These are phyloP conservation scores for Phoma sp. DNA, from an alignment of 2,329 filamentous ascomycete species.

Conservation along the genomic window DNA sequence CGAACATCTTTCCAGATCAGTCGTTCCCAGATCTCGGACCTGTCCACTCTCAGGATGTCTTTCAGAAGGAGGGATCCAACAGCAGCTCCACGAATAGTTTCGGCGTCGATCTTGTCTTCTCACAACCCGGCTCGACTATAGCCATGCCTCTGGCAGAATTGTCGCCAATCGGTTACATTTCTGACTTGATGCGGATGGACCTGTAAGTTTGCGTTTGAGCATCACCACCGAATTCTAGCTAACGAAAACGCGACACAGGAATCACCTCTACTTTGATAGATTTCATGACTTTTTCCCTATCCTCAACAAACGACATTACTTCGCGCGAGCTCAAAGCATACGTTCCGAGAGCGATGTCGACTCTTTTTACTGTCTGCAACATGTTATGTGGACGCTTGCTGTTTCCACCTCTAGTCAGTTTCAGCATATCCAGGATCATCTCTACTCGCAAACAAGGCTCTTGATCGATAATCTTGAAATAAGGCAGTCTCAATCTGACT, in stretches of 20 bases:
- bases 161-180: neutral
- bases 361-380: slow-evolving; percentile 4
- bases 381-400: slow-evolving; percentile 8
- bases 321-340: neutral
- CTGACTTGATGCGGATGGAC: slow-evolving; percentile 1
- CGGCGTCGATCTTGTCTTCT: neutral
- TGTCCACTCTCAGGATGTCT: neutral
- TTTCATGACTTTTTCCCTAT: slow-evolving; percentile 7
- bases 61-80: neutral
- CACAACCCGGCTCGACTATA: neutral
- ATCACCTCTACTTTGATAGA: slow-evolving; percentile 7
- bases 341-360: neutral
- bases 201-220: neutral
- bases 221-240: neutral
- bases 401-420: slow-evolving; percentile 7
- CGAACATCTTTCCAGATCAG: neutral
- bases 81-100: neutral
- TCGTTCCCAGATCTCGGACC: neutral
- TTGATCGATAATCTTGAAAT: slow-evolving; percentile 2
- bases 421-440: slow-evolving; percentile 2
- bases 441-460: slow-evolving; percentile 6
- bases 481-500: neutral
- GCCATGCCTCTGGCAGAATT: neutral
- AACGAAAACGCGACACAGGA: neutral
- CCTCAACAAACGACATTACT: slow-evolving; percentile 6